phyloP scores from a whole-genome alignment of 805 yeast genomes.

The Lachancea cidri region DNA sequence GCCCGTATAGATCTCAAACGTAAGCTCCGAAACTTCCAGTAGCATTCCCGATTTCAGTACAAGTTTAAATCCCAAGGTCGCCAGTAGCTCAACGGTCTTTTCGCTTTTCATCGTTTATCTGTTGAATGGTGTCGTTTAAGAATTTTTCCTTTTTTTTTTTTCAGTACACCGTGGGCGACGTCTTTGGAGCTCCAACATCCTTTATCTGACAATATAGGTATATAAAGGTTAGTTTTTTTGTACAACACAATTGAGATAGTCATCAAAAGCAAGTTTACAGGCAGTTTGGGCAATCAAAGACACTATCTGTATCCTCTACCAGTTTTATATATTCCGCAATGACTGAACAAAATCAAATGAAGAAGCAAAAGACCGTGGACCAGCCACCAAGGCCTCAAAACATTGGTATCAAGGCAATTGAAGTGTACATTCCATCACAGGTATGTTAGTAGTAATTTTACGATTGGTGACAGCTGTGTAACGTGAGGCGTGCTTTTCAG shows the following conservation, averaged over 20 bases:
- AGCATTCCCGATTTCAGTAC: too few species aligned
- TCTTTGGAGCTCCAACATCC: background rate
- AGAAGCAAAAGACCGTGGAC: constrained; percentile 27
- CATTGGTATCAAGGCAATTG: constrained; percentile 96
- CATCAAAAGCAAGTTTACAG: background rate
- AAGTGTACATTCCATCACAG: constrained; percentile 81
- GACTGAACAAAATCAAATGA: constrained; percentile 22
- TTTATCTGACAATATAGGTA: background rate
- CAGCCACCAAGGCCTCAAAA: constrained; percentile 54
- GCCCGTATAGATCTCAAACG: background rate
- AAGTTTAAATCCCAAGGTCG: background rate
- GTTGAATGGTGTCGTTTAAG: constrained; percentile 2
- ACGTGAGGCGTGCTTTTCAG: too few species aligned
- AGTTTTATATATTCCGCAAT: constrained; percentile 11
- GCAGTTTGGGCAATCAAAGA: background rate
- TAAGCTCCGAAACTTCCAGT: background rate
- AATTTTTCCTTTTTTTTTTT: constrained; percentile 1
- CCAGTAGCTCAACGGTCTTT: background rate
- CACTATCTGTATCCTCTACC: background rate
- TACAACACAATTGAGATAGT: background rate
- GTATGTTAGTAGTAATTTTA: constrained; percentile 40
- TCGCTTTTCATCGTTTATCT: constrained; percentile 4
- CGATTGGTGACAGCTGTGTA: too few species aligned
- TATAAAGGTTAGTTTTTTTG: background rate
- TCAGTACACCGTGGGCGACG: background rate